phyloP scores from a whole-genome alignment of 768 basidiomycete species.

The Tylopilus vinaceipallidus region DNA sequence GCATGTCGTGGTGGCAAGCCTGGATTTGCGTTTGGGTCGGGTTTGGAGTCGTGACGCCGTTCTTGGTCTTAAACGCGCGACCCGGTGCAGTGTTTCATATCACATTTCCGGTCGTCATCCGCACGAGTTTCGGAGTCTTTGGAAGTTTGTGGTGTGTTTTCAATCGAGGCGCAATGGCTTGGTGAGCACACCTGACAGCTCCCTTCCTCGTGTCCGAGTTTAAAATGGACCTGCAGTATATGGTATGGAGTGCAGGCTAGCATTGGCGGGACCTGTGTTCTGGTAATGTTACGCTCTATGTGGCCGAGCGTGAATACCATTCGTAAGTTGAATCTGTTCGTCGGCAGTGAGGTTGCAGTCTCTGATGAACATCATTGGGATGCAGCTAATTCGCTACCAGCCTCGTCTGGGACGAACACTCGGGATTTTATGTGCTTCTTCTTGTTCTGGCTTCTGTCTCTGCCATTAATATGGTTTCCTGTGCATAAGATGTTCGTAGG shows the following conservation, averaged over 20 bases:
- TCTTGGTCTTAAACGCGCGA: slow-evolving; percentile 75
- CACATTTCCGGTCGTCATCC: slow-evolving; percentile 72
- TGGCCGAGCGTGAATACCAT: slow-evolving; percentile 72
- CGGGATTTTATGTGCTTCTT: slow-evolving; percentile 80
- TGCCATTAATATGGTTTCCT: slow-evolving; percentile 81
- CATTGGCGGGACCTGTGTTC: slow-evolving; percentile 78
- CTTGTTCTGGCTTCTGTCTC: slow-evolving; percentile 80
- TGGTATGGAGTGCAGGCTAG: slow-evolving; percentile 82
- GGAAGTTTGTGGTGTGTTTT: slow-evolving; percentile 80
- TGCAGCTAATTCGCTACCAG: slow-evolving; percentile 68
- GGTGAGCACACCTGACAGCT: slow-evolving; percentile 42
- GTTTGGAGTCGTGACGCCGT: slow-evolving; percentile 58
- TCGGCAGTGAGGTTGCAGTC: neutral
- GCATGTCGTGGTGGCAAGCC: slow-evolving; percentile 82
- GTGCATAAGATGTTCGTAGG: slow-evolving; percentile 70
- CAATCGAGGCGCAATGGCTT: slow-evolving; percentile 70
- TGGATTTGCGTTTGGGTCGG: slow-evolving; percentile 78
- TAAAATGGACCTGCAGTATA: slow-evolving; percentile 40
- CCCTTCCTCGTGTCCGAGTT: slow-evolving; percentile 14
- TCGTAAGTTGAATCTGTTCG: slow-evolving; percentile 41
- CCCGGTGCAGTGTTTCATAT: slow-evolving; percentile 77
- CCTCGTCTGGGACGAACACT: slow-evolving; percentile 71
- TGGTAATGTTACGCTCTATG: slow-evolving; percentile 72
- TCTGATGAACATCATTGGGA: slow-evolving; percentile 7
- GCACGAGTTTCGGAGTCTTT: slow-evolving; percentile 77